Conservation (phyloP, 306 rosid genomes). For the Dalbergia cochinchinensis region DNA sequence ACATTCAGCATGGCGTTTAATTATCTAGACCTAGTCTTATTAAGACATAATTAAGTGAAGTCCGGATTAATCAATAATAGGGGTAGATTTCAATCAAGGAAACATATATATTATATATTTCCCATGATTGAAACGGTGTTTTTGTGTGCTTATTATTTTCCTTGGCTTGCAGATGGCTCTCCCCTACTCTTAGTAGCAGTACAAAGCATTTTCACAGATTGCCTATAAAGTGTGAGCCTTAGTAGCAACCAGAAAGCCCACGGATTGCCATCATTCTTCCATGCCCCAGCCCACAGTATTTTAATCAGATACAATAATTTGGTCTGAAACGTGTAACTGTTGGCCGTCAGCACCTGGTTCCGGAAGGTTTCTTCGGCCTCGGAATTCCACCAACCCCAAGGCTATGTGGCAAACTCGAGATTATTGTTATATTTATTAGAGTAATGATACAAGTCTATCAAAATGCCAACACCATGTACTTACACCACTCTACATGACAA, state of each 20-base stretch:
- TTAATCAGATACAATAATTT: background rate
- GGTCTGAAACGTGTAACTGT: conserved; percentile 33
- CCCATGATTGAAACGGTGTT: background rate
- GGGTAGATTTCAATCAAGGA: conserved; percentile 30
- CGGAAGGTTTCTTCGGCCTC: background rate
- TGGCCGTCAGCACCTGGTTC: conserved; percentile 8
- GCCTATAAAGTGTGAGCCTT: background rate
- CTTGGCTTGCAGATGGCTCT: conserved; percentile 20
- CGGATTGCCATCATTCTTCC: background rate
- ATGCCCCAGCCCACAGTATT: conserved; percentile 24
- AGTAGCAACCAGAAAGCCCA: conserved; percentile 30
- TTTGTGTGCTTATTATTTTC: background rate
- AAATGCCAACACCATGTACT: too few relatives aligned
- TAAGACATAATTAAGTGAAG: conserved; percentile 47
- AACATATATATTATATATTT: conserved; percentile 15
- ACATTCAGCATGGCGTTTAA: conserved; percentile 56
- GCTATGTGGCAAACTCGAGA: background rate
- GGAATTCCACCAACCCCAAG: too few relatives aligned
- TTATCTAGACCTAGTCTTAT: conserved; percentile 61
- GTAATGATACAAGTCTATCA: too few relatives aligned
- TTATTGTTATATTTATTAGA: background rate
- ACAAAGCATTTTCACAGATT: background rate
- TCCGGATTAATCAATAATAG: conserved; percentile 38
- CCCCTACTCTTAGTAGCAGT: background rate
- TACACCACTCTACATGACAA: too few relatives aligned